Evolutionary conservation across 768 basidiomycete genomes (phyloP), one percentile per base, ranked within the genome.

Genomic region (Phanerochaete sordida): DNA sequence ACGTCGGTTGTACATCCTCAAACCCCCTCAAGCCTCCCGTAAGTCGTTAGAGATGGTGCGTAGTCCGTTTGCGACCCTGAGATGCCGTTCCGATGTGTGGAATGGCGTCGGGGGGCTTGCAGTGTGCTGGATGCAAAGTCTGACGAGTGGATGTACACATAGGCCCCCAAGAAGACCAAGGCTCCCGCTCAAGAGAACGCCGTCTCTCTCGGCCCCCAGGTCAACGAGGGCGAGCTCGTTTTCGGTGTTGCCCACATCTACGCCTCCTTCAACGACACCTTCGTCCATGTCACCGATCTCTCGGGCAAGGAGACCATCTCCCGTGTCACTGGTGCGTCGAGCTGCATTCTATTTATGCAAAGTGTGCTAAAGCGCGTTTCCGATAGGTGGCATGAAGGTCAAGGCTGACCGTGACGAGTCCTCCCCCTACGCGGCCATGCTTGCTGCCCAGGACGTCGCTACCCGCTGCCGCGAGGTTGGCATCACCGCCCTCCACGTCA

Each of bases 381-480:
- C 21, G 21, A 27, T 57, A 91, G 93, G 93, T 75, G 97, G 97
- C 62, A 98, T 98, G 97, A 98, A 98, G 82, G 97, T 99, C 79
- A 99, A 98, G 83, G 97, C 96, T 13, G 97, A 99, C 78, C 91
- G 97, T 78, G 97, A 99, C 80, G 97, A 99, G 80, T 98, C 95
- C 44, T 98, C 95, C 24, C 93, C 92, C 19, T 93, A 97, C 73
- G 93, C 95, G 54, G 94, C 95, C 74, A 96, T 97, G 95, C 82
- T 98, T 75, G 96, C 96, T 57, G 95, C 96, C 45, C 96, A 98
- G 81, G 96, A 98, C 69, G 94, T 95, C 66, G 96, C 96, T 60
- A 75, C 81, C 55, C 93, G 95, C 67, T 99, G 97, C 90, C 91
- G 92, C 73, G 97, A 98, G 79, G 93, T 98, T 68, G 97, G 97